Evolutionary conservation across 768 basidiomycete genomes (phyloP).

Genomic region (Mrakia hoshinonis): DNA sequence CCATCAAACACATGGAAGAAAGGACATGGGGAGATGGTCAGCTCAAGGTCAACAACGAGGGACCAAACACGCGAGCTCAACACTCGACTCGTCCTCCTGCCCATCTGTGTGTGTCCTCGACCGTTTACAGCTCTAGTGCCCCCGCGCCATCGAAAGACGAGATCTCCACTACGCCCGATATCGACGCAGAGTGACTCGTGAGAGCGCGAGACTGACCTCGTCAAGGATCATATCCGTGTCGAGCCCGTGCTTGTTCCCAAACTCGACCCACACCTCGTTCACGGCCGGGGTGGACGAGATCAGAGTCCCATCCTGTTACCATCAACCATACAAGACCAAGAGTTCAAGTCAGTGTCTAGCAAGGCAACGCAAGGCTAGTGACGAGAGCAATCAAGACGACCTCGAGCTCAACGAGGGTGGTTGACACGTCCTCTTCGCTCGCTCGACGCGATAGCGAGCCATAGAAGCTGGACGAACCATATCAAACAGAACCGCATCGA

Average conservation of each 20-base stretch:
- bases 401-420: too few species aligned
- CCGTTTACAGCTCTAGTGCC: too few species aligned
- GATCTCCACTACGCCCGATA: too few species aligned
- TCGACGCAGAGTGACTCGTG: neutral
- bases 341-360: neutral
- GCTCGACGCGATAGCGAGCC: too few species aligned
- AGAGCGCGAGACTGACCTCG: neutral
- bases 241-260: slow-evolving; percentile 17
- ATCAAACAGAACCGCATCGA: slow-evolving; percentile 25
- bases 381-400: neutral
- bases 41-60: too few species aligned
- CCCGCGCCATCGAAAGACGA: too few species aligned
- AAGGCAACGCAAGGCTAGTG: too few species aligned
- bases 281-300: slow-evolving; percentile 16
- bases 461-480: slow-evolving; percentile 18
- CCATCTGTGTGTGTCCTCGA: too few species aligned
- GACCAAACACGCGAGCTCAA: too few species aligned
- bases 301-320: slow-evolving; percentile 21
- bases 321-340: neutral
- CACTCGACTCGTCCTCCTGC: too few species aligned
- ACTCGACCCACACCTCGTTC: slow-evolving; percentile 16
- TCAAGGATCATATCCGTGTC: slow-evolving; percentile 15
- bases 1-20: neutral
- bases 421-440: too few species aligned
- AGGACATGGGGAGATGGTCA: too few species aligned